Conservation (phyloP, 83 land plant species). For the Thuja plicata region DNA sequence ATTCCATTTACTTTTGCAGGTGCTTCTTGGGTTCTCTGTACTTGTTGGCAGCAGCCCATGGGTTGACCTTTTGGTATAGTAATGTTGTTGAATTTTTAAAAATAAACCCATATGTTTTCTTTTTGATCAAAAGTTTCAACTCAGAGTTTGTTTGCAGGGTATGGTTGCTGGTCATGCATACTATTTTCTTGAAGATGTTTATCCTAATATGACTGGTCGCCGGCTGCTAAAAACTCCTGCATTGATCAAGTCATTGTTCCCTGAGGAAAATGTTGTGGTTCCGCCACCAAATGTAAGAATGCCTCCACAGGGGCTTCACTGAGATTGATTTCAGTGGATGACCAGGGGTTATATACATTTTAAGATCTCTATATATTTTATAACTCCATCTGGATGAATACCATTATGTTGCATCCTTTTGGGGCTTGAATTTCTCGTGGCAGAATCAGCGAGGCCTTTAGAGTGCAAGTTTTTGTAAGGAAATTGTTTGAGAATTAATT, state of each 20-base stretch:
- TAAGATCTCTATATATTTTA: not conserved
- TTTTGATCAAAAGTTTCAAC: not conserved
- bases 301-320: constrained; percentile 50
- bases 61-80: constrained; percentile 92
- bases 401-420: not conserved
- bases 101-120: not conserved
- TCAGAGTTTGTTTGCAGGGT: constrained; percentile 54
- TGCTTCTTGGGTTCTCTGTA: constrained; percentile 91
- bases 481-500: not conserved
- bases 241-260: constrained; percentile 82
- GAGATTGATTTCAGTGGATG: constrained; percentile 30
- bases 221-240: constrained; percentile 84
- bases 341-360: not conserved
- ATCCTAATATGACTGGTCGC: constrained; percentile 92
- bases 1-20: constrained; percentile 49
- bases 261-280: constrained; percentile 79
- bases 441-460: not conserved
- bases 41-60: constrained; percentile 97
- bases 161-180: constrained; percentile 99
- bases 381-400: not conserved
- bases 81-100: not conserved
- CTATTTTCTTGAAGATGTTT: constrained; percentile 95
- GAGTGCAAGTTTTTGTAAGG: not conserved
- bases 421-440: not conserved
- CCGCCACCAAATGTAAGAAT: constrained; percentile 64